These are phyloP conservation scores for Neurospora sp. DNA, from an alignment of 495 filamentous ascomycete species.

Conservation along the genomic window DNA sequence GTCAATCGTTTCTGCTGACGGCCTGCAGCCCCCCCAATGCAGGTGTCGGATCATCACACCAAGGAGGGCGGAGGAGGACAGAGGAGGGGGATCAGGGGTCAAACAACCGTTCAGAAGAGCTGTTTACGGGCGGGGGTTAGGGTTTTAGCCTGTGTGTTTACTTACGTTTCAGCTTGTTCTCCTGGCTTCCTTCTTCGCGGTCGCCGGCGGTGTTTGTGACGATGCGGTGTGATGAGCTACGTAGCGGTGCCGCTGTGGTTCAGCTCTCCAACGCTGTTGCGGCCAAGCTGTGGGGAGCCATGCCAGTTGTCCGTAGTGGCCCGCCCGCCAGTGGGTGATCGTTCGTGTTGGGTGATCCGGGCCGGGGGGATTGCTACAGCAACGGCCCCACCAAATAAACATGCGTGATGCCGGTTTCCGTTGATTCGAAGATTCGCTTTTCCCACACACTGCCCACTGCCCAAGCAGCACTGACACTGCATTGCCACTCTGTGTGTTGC, in stretches of 20 bases:
- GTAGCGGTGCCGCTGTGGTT: not conserved
- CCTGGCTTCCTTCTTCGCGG: not conserved
- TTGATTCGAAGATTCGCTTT: not conserved
- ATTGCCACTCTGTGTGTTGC: not conserved
- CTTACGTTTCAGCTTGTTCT: not conserved
- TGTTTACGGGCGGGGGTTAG: not conserved
- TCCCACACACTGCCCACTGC: not conserved
- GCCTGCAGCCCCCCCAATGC: not conserved
- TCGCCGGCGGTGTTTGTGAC: not conserved
- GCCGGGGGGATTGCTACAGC: constrained; percentile 2
- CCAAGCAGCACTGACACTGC: not conserved
- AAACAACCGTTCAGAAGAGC: not conserved
- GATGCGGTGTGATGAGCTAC: not conserved
- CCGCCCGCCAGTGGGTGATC: not conserved
- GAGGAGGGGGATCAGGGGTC: not conserved
- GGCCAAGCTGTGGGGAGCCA: not conserved
- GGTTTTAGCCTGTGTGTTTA: not conserved
- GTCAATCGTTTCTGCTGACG: not conserved
- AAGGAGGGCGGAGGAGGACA: not conserved
- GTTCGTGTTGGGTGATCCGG: not conserved
- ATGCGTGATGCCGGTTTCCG: not conserved
- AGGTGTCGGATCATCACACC: not conserved
- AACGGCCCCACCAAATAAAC: constrained; percentile 12
- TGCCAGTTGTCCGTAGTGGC: not conserved
- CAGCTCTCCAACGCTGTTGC: not conserved